Conservation (phyloP, 106 monocot species). For the Dioscorea alata region DNA sequence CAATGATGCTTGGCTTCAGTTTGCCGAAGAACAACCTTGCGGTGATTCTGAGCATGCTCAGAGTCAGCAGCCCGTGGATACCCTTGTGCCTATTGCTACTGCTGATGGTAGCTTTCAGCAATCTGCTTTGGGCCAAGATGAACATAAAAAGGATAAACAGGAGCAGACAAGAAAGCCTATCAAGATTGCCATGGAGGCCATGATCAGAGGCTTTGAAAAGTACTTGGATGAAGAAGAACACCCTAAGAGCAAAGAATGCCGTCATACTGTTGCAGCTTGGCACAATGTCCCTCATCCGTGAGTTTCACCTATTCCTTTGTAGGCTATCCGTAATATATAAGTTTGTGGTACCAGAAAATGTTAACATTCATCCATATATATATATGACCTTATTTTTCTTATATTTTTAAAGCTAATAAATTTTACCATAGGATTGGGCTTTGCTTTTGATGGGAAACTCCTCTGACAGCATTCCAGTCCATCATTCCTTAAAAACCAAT, state of each 20-base stretch:
- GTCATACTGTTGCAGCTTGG: slow-evolving; percentile 85
- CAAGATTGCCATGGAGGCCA: slow-evolving; percentile 83
- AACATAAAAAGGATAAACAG: neutral
- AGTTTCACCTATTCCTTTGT: slow-evolving; percentile 14
- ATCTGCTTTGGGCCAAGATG: slow-evolving; percentile 8
- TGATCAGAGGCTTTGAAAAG: slow-evolving; percentile 75
- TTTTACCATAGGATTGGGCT: no score
- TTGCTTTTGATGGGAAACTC: no score
- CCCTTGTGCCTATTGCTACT: slow-evolving; percentile 47
- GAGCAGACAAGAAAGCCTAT: slow-evolving; percentile 24
- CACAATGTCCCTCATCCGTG: slow-evolving; percentile 81
- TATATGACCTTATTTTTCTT: no score
- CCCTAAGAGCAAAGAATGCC: slow-evolving; percentile 19
- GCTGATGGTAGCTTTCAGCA: slow-evolving; percentile 69
- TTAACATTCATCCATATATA: no score
- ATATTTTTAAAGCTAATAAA: no score
- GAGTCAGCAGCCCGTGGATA: slow-evolving; percentile 27
- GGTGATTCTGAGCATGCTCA: slow-evolving; percentile 13
- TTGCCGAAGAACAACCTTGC: slow-evolving; percentile 60
- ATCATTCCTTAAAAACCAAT: no score
- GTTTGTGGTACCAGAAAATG: no score
- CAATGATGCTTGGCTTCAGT: slow-evolving; percentile 88
- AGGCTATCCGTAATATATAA: no score
- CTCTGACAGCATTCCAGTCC: no score
- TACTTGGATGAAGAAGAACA: slow-evolving; percentile 30